Percentiles rank a stretch among this genome's conserved stretches.
These are phyloP conservation scores for Sporothrix pseudoabietina DNA, from an alignment of 2,329 filamentous ascomycete genomes.

Conservation along the genomic window DNA sequence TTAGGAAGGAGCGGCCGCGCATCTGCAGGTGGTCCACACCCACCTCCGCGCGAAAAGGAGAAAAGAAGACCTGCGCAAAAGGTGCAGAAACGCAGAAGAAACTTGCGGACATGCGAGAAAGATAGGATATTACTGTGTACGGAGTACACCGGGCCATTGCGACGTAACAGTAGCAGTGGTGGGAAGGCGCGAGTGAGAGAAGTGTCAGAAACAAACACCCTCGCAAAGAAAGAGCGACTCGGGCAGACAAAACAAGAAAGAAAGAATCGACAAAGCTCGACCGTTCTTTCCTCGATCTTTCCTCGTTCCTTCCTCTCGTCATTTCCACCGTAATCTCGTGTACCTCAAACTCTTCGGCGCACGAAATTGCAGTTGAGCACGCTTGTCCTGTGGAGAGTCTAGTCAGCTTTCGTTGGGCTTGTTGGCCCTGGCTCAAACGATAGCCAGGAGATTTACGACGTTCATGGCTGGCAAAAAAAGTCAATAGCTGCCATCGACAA, in stretches of 20 bases:
- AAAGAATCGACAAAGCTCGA: neutral
- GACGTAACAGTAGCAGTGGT: neutral
- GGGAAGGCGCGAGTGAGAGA: conserved; percentile 17
- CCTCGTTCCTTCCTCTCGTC: neutral
- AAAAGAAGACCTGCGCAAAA: neutral
- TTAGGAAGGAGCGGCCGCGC: conserved; percentile 22
- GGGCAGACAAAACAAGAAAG: neutral
- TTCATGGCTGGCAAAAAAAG: neutral
- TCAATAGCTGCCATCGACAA: neutral
- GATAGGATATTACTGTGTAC: neutral
- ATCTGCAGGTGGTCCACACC: neutral
- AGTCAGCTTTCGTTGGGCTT: neutral
- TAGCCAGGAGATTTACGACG: neutral
- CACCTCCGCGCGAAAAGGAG: neutral
- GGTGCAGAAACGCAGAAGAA: neutral
- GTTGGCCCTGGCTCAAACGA: conserved; percentile 2
- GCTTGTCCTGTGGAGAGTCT: conserved; percentile 12
- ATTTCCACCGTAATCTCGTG: conserved; percentile 26
- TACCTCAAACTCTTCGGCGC: too few species aligned
- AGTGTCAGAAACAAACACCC: neutral
- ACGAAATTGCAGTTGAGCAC: conserved; percentile 10
- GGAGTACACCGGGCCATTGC: conserved; percentile 14
- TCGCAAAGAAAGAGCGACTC: neutral
- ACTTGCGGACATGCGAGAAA: conserved; percentile 4
- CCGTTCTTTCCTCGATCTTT: conserved; percentile 5